Percentiles rank a stretch among this genome's conserved stretches.
These are phyloP conservation scores for Russula sp. DNA, from an alignment of 768 basidiomycete species.

Conservation along the genomic window DNA sequence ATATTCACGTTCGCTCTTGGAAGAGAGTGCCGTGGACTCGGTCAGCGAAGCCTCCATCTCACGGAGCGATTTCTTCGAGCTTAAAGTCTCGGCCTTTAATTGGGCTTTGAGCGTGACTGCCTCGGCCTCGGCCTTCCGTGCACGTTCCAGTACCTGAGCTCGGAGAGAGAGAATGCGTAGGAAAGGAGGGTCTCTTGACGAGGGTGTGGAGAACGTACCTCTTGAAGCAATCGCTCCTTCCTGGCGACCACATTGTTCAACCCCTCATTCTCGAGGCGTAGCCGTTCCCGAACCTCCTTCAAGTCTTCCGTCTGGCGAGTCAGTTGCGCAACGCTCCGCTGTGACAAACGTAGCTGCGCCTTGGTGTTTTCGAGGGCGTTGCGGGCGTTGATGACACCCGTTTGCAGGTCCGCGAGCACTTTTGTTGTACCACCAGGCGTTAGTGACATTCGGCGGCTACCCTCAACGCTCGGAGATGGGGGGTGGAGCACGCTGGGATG, in stretches of 20 bases:
- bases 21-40: slow-evolving; percentile 70
- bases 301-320: slow-evolving; percentile 84
- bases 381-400: slow-evolving; percentile 71
- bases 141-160: slow-evolving; percentile 67
- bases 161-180: not conserved
- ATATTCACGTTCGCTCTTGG: slow-evolving; percentile 82
- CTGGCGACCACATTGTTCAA: slow-evolving; percentile 83
- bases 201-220: slow-evolving; percentile 42
- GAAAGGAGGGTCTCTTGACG: not conserved
- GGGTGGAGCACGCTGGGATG: slow-evolving; percentile 27
- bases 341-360: slow-evolving; percentile 70
- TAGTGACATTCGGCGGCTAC: slow-evolving; percentile 48
- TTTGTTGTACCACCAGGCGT: slow-evolving; percentile 80
- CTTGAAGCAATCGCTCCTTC: slow-evolving; percentile 82
- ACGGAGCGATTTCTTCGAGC: slow-evolving; percentile 67
- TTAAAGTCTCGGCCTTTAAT: slow-evolving; percentile 65
- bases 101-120: slow-evolving; percentile 60
- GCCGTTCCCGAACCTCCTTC: slow-evolving; percentile 78
- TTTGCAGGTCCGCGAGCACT: slow-evolving; percentile 82
- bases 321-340: slow-evolving; percentile 76
- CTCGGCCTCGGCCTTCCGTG: slow-evolving; percentile 80
- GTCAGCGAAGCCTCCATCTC: slow-evolving; percentile 73
- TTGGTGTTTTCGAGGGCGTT: slow-evolving; percentile 85
- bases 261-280: slow-evolving; percentile 81
- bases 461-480: slow-evolving; percentile 29